Base-by-base conservation (phyloP, 805 yeast genomes). In the Starmerella cellae region DNA sequence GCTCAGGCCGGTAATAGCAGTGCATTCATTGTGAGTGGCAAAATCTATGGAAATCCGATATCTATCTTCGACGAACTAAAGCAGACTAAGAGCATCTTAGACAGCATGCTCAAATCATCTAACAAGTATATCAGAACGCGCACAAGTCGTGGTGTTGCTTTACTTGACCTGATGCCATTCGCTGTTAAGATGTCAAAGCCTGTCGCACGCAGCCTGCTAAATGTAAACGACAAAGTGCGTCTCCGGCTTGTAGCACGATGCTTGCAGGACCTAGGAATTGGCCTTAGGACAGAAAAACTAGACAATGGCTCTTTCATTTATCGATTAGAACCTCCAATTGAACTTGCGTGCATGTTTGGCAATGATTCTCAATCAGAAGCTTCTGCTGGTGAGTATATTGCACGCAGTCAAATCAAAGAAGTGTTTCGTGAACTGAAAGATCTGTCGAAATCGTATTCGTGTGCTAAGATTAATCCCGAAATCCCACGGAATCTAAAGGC, bases 291-390 rank as follows among this genome's bases (percentile, higher is more conserved):
- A 23, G 59, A 57, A 23, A 48, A 47, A 27, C 44, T 56, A 6
- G 64, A 59, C 5, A 50, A 48, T 31, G 64, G 64, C 3, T 38
- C 55, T 1, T 38, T 41, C 20, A 56, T 53, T 4, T 54, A 47
- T 35, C 50, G 54, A n/a, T 36, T 59, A 8, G 64, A 62, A 5
- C 66, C 66, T 27, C 60, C 65, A 1, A 29, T 60, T n/a, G 62
- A 61, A 44, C 46, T 44, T 13, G 39, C 56, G 16, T 54, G 50
- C 8, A 24, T 50, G 2, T 36, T 52, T 13, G 48, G 41, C 33
- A 43, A 40, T 13, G 42, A 40, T 2, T 5, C 24, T 2, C 36
- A 36, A 20, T 26, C 29, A 10, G 39, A 27, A 2, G 44, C 41
- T 2, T 39, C 44, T 2, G 5, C 16, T 10, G 49, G 48, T 21